phyloP scores from a whole-genome alignment of 176 grass and related monocot genomes.

The Avena sativa region DNA sequence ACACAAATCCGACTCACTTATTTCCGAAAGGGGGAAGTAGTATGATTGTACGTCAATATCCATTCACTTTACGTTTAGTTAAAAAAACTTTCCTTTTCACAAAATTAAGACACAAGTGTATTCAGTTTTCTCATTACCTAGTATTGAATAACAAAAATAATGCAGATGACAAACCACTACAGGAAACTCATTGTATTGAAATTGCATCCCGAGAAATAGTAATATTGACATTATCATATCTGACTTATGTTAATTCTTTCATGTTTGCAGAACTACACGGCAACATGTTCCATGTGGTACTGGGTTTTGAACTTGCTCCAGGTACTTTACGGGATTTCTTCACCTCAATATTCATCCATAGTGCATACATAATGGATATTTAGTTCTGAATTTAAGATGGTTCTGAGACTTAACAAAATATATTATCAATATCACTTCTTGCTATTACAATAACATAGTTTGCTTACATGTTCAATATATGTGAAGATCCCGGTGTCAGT shows the following conservation, averaged over 20 bases:
- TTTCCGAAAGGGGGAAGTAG: background rate
- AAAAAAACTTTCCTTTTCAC: background rate
- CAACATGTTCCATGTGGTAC: constrained; percentile 63
- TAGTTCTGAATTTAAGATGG: background rate
- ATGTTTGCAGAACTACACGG: constrained; percentile 56
- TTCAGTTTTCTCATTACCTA: background rate
- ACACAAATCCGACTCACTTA: too few relatives aligned
- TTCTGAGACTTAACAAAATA: background rate
- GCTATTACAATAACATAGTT: background rate
- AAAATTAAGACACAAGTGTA: background rate
- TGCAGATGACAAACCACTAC: background rate
- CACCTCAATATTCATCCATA: background rate
- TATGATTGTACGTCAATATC: background rate
- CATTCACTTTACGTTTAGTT: too few relatives aligned
- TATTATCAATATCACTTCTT: background rate
- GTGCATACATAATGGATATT: background rate
- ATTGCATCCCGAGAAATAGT: background rate
- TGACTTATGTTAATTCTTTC: constrained; percentile 11
- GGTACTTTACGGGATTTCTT: constrained; percentile 45
- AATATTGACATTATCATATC: background rate
- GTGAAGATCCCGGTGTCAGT: constrained; percentile 69
- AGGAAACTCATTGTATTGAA: background rate
- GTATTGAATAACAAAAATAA: background rate
- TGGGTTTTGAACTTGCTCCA: constrained; percentile 79
- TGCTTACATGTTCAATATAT: background rate